phyloP scores from a whole-genome alignment of 2,329 filamentous ascomycete genomes.

The Xylariales sp. region DNA sequence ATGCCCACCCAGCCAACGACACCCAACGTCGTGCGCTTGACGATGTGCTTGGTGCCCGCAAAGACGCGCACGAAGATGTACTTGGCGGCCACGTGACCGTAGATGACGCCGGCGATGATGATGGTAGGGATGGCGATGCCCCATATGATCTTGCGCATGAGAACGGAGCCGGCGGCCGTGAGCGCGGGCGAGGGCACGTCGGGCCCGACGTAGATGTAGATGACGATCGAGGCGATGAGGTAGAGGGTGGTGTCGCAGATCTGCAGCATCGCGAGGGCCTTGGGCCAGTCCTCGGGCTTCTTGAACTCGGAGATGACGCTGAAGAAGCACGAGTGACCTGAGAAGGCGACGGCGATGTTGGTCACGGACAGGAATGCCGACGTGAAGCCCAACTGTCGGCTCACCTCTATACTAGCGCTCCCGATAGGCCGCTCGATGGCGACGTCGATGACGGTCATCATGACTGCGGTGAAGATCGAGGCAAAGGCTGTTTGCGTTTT shows the following conservation, averaged over 20 bases:
- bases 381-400: conserved; percentile 29
- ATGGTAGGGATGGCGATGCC: conserved; percentile 47
- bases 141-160: conserved; percentile 46
- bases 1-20: conserved; percentile 43
- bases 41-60: conserved; percentile 37
- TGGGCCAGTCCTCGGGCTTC: conserved; percentile 44
- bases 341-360: conserved; percentile 49
- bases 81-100: conserved; percentile 47
- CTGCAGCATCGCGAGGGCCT: conserved; percentile 45
- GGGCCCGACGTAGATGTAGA: conserved; percentile 44
- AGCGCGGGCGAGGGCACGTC: conserved; percentile 42
- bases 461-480: conserved; percentile 58
- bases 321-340: conserved; percentile 52
- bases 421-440: conserved; percentile 39
- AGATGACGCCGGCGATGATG: conserved; percentile 43
- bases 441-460: conserved; percentile 61
- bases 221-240: conserved; percentile 43
- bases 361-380: conserved; percentile 42
- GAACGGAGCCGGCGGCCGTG: conserved; percentile 35
- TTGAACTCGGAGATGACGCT: conserved; percentile 50
- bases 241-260: conserved; percentile 46
- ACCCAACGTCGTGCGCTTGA: conserved; percentile 39
- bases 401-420: conserved; percentile 22
- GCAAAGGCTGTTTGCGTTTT: conserved; percentile 38
- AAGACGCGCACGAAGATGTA: conserved; percentile 47